These are phyloP conservation scores for Biscutella laevigata DNA, from an alignment of 441 rosid species.

Conservation along the genomic window DNA sequence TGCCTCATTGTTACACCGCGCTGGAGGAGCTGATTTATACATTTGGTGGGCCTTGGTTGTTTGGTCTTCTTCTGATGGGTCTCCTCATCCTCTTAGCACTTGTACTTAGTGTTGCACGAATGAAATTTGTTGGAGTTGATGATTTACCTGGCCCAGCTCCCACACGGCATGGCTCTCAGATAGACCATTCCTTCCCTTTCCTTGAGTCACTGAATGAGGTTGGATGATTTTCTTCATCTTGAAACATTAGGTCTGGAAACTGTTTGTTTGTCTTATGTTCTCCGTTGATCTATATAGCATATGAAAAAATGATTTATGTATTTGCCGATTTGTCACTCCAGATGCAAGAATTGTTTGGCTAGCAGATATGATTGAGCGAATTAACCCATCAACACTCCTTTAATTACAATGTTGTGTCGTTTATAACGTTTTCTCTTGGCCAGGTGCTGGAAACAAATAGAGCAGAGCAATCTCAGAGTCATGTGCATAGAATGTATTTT, in stretches of 20 bases:
- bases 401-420: background rate
- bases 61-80: slow-evolving; percentile 79
- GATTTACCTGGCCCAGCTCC: slow-evolving; percentile 91
- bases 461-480: slow-evolving; percentile 95
- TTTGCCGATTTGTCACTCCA: slow-evolving; percentile 11
- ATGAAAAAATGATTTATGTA: no score
- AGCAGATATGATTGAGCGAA: background rate
- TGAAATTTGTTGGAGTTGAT: slow-evolving; percentile 96
- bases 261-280: no score
- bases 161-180: slow-evolving; percentile 88
- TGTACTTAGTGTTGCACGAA: slow-evolving; percentile 96
- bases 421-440: background rate
- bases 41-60: slow-evolving; percentile 99
- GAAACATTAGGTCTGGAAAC: slow-evolving; percentile 5
- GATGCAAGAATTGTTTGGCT: slow-evolving; percentile 7
- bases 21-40: slow-evolving; percentile 96
- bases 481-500: slow-evolving; percentile 94
- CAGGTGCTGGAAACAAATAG: slow-evolving; percentile 98
- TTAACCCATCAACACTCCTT: background rate
- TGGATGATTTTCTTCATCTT: slow-evolving; percentile 18
- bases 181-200: slow-evolving; percentile 96
- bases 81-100: slow-evolving; percentile 85
- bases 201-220: slow-evolving; percentile 98
- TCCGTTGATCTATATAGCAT: no score
- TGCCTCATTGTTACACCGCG: slow-evolving; percentile 95